These are phyloP conservation scores for Lactuca saligna DNA, from an alignment of 129 eudicot species.

Conservation along the genomic window DNA sequence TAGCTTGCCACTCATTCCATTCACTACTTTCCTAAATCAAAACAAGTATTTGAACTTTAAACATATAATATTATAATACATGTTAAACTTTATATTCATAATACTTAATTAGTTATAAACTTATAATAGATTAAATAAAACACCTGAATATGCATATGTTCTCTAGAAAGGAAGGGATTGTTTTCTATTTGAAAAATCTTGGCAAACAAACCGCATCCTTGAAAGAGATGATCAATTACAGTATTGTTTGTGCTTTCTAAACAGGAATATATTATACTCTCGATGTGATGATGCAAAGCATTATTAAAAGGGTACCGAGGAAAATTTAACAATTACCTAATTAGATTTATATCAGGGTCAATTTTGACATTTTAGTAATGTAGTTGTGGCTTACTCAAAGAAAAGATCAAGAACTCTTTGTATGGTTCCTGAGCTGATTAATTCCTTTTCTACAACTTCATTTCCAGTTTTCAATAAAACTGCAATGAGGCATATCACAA, in stretches of 20 bases:
- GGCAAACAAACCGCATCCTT: constrained; percentile 52
- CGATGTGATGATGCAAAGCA: constrained; percentile 92
- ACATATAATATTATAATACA: too few relatives aligned
- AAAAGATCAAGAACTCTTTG: constrained; percentile 79
- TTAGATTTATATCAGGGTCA: too few relatives aligned
- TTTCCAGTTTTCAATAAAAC: too few relatives aligned
- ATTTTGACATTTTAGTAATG: not conserved
- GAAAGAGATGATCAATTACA: constrained; percentile 62
- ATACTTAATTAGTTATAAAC: not conserved
- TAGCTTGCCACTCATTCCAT: constrained; percentile 85
- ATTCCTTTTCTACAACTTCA: constrained; percentile 79
- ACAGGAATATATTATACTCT: constrained; percentile 74
- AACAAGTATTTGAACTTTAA: constrained; percentile 1
- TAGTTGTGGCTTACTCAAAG: constrained; percentile 62
- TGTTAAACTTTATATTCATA: not conserved
- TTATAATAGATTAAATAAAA: constrained; percentile 1
- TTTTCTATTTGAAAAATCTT: constrained; percentile 58
- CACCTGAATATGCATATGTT: constrained; percentile 74
- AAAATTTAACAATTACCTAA: too few relatives aligned
- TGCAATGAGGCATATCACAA: too few relatives aligned
- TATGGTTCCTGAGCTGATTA: constrained; percentile 77
- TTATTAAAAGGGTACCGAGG: constrained; percentile 78
- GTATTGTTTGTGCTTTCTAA: constrained; percentile 67
- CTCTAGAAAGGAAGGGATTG: constrained; percentile 52
- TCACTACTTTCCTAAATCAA: constrained; percentile 60